Evolutionary conservation across 2,329 filamentous ascomycete species (phyloP), one percentile per base, ranked within the genome.

Genomic region (Pestalotiopsis fici): DNA sequence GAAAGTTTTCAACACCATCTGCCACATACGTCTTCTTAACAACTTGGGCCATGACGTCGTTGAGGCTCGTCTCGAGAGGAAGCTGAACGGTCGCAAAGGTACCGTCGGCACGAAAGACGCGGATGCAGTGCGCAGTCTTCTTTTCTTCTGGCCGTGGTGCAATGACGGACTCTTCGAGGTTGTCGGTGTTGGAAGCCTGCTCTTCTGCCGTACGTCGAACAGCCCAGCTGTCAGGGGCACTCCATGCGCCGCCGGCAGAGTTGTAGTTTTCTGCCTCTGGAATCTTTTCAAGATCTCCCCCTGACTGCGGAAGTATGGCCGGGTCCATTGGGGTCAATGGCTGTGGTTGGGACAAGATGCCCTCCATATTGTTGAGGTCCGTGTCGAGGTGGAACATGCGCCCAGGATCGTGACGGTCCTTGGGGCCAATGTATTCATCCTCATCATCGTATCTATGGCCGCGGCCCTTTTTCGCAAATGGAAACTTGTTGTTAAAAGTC

Each of bases 171-270:
- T 95, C 92, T 69, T 94, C 92, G 15, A 87, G 83, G 66, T 94
- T 92, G 1, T 84, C 82, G 4, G 77, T 81, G 72, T 83, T 86
- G 71, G 85, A 79, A 64, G 85, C 83, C 69, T 86, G 87, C 65
- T 93, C 91, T 72, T 94, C 90, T 7, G 87, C 88, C 57, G 85
- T 85, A 68, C 90, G 90, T 72, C 93, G 93, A 28, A 98, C 95
- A 63, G 93, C 94, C 96, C 96, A 99, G 77, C 95, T 98, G 78
- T 98, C 95, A 1, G 96, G 95, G 3, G 95, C 95, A 78, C 97
- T 93, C 95, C 95, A 99, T 3, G 89, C 88, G 1, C 90, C 90
- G 50, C 77, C 73, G 5, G 21, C 23, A 12, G 28, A 31, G 31
- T 77, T 80, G 62, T 82, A 78, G 43, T 74, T 68, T 25, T 78